A percentile compares a stretch with the other conserved stretches of the same genome.
phyloP scores from a whole-genome alignment of 495 filamentous ascomycete genomes.

The Penicillium argentinense region DNA sequence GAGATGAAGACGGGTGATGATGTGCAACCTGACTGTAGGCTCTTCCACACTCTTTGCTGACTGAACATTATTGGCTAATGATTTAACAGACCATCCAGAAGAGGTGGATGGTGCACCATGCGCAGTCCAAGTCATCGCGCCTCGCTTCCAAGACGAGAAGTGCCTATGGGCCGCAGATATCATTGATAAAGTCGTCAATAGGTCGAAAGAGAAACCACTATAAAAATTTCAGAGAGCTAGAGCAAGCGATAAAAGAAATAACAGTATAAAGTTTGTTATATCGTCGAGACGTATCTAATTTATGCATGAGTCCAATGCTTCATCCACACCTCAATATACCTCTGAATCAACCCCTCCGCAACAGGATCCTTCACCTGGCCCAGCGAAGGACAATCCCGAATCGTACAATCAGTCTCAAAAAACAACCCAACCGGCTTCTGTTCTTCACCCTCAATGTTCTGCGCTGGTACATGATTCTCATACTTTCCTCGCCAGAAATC shows the following conservation, averaged over 20 bases:
- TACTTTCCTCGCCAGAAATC: conserved; percentile 49
- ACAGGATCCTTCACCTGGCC: conserved; percentile 20
- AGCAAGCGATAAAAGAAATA: too few species aligned
- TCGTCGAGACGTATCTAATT: background rate
- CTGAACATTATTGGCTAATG: background rate
- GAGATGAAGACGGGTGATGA: conserved; percentile 20
- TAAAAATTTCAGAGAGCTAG: background rate
- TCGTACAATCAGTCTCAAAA: conserved; percentile 21
- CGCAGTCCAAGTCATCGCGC: conserved; percentile 38
- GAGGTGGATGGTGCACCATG: conserved; percentile 39
- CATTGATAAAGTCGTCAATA: conserved; percentile 28
- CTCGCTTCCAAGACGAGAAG: conserved; percentile 43
- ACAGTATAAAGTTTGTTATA: conserved; percentile 7
- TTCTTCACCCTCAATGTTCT: background rate
- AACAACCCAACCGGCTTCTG: conserved; percentile 5
- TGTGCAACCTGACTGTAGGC: conserved; percentile 39
- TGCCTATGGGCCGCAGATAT: conserved; percentile 38
- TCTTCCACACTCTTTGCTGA: background rate
- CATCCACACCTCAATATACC: conserved; percentile 29
- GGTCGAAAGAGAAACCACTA: background rate
- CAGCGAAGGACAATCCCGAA: conserved; percentile 20
- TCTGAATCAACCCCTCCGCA: conserved; percentile 17
- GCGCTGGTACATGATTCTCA: background rate
- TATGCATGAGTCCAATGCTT: conserved; percentile 10
- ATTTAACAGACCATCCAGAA: conserved; percentile 29